Evolutionary conservation across 805 yeast genomes (phyloP), one percentile per base, ranked within the genome.

Genomic region (Candida patagonica): DNA sequence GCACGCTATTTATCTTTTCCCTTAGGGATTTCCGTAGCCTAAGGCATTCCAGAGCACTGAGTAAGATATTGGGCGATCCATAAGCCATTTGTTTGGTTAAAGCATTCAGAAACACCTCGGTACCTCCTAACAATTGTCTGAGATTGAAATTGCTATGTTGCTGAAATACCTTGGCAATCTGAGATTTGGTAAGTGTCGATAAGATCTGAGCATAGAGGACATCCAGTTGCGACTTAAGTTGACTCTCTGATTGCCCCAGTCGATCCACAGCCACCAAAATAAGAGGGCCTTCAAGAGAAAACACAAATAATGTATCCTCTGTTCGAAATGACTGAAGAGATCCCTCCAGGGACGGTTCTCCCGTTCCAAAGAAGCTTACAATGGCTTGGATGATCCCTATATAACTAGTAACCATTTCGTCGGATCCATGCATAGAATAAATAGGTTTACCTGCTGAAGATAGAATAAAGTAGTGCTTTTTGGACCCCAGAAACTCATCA

Each of bases 401-500:
- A 51, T 80, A 80, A 0, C 85, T 80, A 32, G 82, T 61, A 2
- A 80, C 66, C 12, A 76, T 59, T 26, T 76, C 78, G 39, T 83
- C 88, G 2, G 75, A 63, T 2, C 92, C 94, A 54, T 78, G 74
- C 68, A 79, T 66, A 1, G 94, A 74, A 58, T 80, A 87, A 5
- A 87, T 79, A 2, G 94, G 94, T 55, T 87, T 87, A 0, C 96
- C 96, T 1, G 96, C 94, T 2, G 78, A 64, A 0, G 94, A 82
- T 7, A 87, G 63, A 2, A 87, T 73, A 49, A 84, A 80, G 53
- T 80, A 83, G 44, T 86, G 94, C 56, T 85, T 86, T 33, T 60
- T 60, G 21, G 58, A 55, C 3, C 47, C 33, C 27, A 65, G 57
- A 44, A 69, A 68, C 22, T 38, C 25, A 3, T 57, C 57, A 29